Percentiles rank a stretch among this genome's conserved stretches.
phyloP scores from a whole-genome alignment of 2,329 filamentous ascomycete genomes.

The Camillea tinctor region DNA sequence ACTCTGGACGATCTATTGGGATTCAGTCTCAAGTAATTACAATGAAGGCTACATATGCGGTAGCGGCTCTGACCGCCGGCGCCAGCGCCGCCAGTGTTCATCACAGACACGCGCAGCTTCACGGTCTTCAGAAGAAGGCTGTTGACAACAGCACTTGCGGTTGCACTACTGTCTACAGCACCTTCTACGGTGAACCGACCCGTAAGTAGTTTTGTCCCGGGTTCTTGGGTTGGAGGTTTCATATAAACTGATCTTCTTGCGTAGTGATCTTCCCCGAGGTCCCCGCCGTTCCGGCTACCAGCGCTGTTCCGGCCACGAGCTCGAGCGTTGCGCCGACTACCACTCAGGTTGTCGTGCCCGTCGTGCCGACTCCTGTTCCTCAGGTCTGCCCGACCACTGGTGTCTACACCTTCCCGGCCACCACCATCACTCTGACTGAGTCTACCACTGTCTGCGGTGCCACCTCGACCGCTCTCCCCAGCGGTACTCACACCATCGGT shows the following conservation, averaged over 20 bases:
- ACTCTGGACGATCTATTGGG: conserved; percentile 24
- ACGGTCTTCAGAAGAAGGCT: conserved; percentile 47
- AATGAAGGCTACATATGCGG: conserved; percentile 74
- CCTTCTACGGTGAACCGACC: conserved; percentile 65
- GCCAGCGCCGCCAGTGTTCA: conserved; percentile 53
- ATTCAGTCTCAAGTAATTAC: conserved; percentile 26
- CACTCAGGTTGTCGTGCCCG: conserved; percentile 47
- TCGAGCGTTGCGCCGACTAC: conserved; percentile 31
- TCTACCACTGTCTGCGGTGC: conserved; percentile 66
- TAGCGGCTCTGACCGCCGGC: conserved; percentile 61
- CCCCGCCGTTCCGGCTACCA: conserved; percentile 30
- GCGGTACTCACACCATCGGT: conserved; percentile 67
- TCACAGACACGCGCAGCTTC: conserved; percentile 65
- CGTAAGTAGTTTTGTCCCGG: no score
- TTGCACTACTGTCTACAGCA: conserved; percentile 74
- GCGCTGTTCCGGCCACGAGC: conserved; percentile 16
- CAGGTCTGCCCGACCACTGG: conserved; percentile 63
- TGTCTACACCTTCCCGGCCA: conserved; percentile 73
- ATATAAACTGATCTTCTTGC: conserved; percentile 5
- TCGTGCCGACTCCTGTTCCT: conserved; percentile 52
- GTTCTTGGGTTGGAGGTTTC: no score
- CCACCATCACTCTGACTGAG: conserved; percentile 65
- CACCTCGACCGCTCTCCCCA: conserved; percentile 58
- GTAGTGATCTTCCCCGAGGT: conserved; percentile 40
- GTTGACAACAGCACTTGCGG: conserved; percentile 50